Evolutionary conservation across 2,329 filamentous ascomycete genomes (phyloP).

Genomic region (Plectosphaerella cucumerina): DNA sequence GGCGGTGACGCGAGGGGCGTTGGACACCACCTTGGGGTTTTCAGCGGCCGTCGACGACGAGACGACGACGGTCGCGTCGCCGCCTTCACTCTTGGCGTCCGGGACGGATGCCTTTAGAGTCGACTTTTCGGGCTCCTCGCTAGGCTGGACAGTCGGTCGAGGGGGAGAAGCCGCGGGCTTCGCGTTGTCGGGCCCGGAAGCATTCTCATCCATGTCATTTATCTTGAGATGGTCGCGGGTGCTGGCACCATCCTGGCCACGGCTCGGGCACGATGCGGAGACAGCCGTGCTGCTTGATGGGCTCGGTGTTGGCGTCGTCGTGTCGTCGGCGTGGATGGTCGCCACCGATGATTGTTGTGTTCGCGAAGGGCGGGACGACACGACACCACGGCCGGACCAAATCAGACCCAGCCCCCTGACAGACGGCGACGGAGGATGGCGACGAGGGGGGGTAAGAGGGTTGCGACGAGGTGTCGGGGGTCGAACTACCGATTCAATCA

Average conservation of each 20-base stretch:
- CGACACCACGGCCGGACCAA: conserved; percentile 9
- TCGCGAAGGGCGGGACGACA: not conserved
- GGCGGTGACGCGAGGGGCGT: conserved; percentile 23
- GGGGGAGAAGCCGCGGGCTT: conserved; percentile 53
- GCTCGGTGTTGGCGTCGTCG: conserved; percentile 1
- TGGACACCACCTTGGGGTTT: conserved; percentile 11
- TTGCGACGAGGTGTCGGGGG: not conserved
- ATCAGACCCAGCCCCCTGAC: conserved; percentile 4
- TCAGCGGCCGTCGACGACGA: not conserved
- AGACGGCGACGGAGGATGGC: conserved; percentile 9
- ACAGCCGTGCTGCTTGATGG: conserved; percentile 7
- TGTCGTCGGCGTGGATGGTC: not conserved
- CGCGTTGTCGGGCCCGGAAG: conserved; percentile 57
- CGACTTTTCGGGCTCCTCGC: conserved; percentile 14
- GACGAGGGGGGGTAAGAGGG: not conserved
- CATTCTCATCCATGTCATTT: conserved; percentile 68
- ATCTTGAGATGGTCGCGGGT: conserved; percentile 45
- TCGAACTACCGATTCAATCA: not conserved
- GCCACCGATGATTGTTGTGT: not conserved
- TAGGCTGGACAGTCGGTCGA: conserved; percentile 29
- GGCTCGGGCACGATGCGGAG: conserved; percentile 25
- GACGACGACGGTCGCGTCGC: not conserved
- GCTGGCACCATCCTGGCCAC: conserved; percentile 57
- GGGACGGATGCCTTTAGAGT: not conserved
- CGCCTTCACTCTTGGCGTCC: not conserved